Conservation (phyloP, 371 early-diverging fungal genomes). For the Mucor lusitanicus region DNA sequence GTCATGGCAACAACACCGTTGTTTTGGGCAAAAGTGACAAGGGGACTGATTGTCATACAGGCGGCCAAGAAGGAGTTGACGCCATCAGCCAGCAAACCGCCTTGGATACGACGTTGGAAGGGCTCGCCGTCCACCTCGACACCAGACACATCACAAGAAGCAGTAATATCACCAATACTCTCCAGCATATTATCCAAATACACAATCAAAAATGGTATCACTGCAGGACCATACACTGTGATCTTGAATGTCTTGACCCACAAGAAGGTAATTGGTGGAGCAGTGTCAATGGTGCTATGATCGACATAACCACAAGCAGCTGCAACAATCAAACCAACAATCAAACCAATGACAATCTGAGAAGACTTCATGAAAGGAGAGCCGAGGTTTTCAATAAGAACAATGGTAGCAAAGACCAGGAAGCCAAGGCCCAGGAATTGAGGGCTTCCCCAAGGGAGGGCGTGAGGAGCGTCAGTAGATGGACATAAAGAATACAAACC, state of each 20-base stretch:
- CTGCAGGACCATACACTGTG: slow-evolving; percentile 62
- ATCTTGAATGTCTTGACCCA: slow-evolving; percentile 64
- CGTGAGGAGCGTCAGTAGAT: slow-evolving; percentile 52
- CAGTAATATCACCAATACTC: slow-evolving; percentile 67
- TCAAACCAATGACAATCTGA: slow-evolving; percentile 61
- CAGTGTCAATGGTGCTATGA: slow-evolving; percentile 44
- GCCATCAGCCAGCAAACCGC: slow-evolving; percentile 68
- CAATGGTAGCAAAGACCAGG: slow-evolving; percentile 58
- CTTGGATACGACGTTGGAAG: slow-evolving; percentile 63
- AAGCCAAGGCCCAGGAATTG: slow-evolving; percentile 66
- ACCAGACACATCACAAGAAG: slow-evolving; percentile 65
- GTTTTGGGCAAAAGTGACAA: slow-evolving; percentile 67
- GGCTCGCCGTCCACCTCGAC: slow-evolving; percentile 62
- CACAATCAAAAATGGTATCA: slow-evolving; percentile 65
- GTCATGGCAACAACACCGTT: slow-evolving; percentile 66
- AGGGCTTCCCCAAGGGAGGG: slow-evolving; percentile 65
- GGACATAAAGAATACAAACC: slow-evolving; percentile 63
- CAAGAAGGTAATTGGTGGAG: slow-evolving; percentile 59
- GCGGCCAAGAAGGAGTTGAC: slow-evolving; percentile 58
- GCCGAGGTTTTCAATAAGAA: slow-evolving; percentile 65
- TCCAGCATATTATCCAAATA: slow-evolving; percentile 59
- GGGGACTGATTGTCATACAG: slow-evolving; percentile 58
- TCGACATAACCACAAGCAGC: slow-evolving; percentile 62
- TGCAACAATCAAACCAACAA: slow-evolving; percentile 64
- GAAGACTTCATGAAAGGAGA: slow-evolving; percentile 69